Evolutionary conservation across 2,329 filamentous ascomycete species (phyloP).

Genomic region (Bipolaris cookei): DNA sequence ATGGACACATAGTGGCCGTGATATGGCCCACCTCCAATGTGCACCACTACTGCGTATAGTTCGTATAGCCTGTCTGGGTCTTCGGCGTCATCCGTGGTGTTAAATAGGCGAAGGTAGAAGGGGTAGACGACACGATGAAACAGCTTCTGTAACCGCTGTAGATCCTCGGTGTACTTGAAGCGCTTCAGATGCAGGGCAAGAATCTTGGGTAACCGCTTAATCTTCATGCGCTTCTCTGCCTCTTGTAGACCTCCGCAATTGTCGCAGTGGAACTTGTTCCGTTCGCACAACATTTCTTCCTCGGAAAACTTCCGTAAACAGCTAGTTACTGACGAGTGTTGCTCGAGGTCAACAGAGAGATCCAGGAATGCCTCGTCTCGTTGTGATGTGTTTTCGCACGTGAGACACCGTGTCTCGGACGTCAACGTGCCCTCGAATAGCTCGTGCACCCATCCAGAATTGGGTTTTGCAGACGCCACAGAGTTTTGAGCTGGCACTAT

Average conservation of each 20-base stretch:
- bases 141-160: conserved; percentile 90
- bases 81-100: conserved; percentile 93
- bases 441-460: conserved; percentile 85
- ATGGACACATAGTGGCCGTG: conserved; percentile 98
- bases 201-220: conserved; percentile 90
- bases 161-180: conserved; percentile 98
- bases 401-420: conserved; percentile 94
- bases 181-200: conserved; percentile 92
- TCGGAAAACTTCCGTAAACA: conserved; percentile 95
- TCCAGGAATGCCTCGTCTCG: conserved; percentile 96
- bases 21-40: conserved; percentile 95
- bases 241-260: conserved; percentile 96
- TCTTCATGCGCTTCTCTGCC: conserved; percentile 99
- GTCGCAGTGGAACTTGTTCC: conserved; percentile 99
- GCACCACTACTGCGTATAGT: conserved; percentile 94
- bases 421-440: conserved; percentile 94
- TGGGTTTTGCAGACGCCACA: conserved; percentile 31
- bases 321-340: conserved; percentile 94
- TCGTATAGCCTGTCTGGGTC: conserved; percentile 95
- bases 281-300: conserved; percentile 95
- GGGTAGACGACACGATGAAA: conserved; percentile 98
- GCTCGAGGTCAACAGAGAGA: conserved; percentile 91
- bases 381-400: conserved; percentile 94
- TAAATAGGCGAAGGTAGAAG: conserved; percentile 94
- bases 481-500: conserved; percentile 31